phyloP scores from a whole-genome alignment of 768 basidiomycete species.

The Mycena belliarum region DNA sequence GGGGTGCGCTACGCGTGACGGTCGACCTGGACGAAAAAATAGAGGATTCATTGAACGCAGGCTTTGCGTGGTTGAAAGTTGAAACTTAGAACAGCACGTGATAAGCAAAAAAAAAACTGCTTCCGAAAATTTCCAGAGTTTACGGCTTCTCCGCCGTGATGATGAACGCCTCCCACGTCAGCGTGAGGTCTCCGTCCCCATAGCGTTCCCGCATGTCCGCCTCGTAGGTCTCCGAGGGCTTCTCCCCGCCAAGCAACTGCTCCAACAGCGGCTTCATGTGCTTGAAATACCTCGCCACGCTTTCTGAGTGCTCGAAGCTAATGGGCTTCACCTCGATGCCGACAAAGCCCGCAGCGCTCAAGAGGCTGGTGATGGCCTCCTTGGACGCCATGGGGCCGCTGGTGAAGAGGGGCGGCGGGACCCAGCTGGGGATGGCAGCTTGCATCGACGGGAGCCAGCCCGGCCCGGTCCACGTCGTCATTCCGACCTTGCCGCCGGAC shows the following conservation, averaged over 20 bases:
- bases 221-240: neutral
- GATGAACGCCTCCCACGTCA: constrained; percentile 1
- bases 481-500: constrained; percentile 1
- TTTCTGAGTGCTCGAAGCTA: neutral
- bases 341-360: neutral
- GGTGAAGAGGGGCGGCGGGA: constrained; percentile 4
- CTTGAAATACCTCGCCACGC: neutral
- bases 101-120: too few species aligned
- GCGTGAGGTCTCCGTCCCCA: constrained; percentile 1
- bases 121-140: too few species aligned
- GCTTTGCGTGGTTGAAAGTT: too few species aligned
- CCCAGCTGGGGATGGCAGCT: neutral
- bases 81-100: too few species aligned
- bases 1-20: too few species aligned
- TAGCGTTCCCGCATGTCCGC: constrained; percentile 1
- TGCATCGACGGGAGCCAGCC: constrained; percentile 10
- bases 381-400: neutral
- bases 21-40: too few species aligned
- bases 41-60: too few species aligned
- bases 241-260: neutral
- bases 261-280: neutral
- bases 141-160: constrained; percentile 10
- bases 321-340: neutral
- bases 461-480: neutral
- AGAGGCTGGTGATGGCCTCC: neutral